Evolutionary conservation across 768 basidiomycete genomes (phyloP).

Genomic region (Dendrothele bispora): DNA sequence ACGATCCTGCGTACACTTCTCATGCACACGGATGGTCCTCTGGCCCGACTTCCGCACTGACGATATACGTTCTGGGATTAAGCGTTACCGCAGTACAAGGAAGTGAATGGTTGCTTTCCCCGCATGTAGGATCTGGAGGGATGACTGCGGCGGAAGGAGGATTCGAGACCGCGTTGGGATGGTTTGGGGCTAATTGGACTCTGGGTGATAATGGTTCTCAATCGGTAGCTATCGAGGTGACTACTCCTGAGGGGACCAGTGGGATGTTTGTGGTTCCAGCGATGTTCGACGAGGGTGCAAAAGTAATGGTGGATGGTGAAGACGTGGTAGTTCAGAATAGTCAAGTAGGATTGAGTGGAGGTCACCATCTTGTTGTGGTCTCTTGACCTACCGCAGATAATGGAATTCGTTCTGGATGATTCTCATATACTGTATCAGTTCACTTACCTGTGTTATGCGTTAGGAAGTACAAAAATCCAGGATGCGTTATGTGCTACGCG

Average conservation of each 20-base stretch:
- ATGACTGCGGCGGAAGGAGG: conserved; percentile 46
- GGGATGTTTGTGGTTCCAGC: conserved; percentile 29
- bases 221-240: conserved; percentile 22
- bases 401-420: too few species aligned
- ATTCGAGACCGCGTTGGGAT: conserved; percentile 52
- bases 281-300: conserved; percentile 12
- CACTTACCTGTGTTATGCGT: too few species aligned
- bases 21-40: conserved; percentile 62
- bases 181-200: conserved; percentile 49
- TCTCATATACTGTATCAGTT: too few species aligned
- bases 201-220: conserved; percentile 12
- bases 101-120: conserved; percentile 45
- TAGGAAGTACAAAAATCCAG: too few species aligned
- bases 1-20: conserved; percentile 58
- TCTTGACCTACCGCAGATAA: too few species aligned
- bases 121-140: conserved; percentile 41
- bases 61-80: conserved; percentile 57
- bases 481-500: too few species aligned
- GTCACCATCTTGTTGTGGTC: too few species aligned
- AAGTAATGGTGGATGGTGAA: conserved; percentile 19
- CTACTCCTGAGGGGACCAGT: conserved; percentile 28
- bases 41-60: conserved; percentile 56
- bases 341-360: too few species aligned
- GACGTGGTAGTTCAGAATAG: neutral
- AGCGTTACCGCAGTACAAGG: conserved; percentile 48